These are phyloP conservation scores for Botrytis sinoallii DNA, from an alignment of 2,329 filamentous ascomycete species.

Conservation along the genomic window DNA sequence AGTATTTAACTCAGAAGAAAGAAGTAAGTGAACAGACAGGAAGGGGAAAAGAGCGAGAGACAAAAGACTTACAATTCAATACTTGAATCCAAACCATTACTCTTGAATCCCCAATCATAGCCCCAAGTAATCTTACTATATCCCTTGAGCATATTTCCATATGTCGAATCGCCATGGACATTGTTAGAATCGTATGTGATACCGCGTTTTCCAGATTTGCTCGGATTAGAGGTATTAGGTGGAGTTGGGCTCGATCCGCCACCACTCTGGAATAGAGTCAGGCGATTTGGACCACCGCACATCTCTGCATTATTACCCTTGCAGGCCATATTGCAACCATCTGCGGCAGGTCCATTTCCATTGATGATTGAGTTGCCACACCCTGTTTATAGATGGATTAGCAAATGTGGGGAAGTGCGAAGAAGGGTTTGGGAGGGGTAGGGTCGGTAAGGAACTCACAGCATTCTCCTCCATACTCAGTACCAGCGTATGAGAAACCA, in stretches of 20 bases:
- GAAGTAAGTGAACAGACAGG: not conserved
- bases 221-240: not conserved
- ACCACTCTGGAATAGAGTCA: constrained; percentile 14
- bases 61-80: constrained; percentile 40
- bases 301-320: constrained; percentile 29
- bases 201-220: constrained; percentile 53
- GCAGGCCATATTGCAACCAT: constrained; percentile 35
- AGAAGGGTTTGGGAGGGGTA: not conserved
- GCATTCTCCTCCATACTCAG: constrained; percentile 27
- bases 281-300: constrained; percentile 29
- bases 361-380: constrained; percentile 27
- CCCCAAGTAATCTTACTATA: constrained; percentile 52
- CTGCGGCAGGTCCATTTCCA: constrained; percentile 25
- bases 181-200: constrained; percentile 60
- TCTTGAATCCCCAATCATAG: constrained; percentile 63
- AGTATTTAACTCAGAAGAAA: not conserved
- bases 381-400: constrained; percentile 8
- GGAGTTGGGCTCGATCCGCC: constrained; percentile 1
- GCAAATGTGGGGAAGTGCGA: not conserved
- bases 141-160: constrained; percentile 44
- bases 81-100: constrained; percentile 41
- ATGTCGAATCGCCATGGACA: constrained; percentile 18
- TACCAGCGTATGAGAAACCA: constrained; percentile 23
- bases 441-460: constrained; percentile 18
- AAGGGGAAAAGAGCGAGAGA: not conserved